These are phyloP conservation scores for Lophium mytilinum DNA, from an alignment of 495 filamentous ascomycete genomes.

Conservation along the genomic window DNA sequence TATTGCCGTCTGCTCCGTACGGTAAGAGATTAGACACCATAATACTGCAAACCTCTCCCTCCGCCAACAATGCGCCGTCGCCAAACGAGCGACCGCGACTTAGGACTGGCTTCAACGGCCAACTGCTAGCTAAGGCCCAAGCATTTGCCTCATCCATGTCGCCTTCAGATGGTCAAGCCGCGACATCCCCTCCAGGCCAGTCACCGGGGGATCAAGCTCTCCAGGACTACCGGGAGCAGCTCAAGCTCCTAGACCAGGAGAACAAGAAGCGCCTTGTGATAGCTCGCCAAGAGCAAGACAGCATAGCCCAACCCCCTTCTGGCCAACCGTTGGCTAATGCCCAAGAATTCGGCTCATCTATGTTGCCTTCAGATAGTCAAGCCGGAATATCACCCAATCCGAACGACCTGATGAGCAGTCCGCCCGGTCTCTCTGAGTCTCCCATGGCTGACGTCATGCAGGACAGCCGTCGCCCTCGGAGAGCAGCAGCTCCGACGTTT, in stretches of 20 bases:
- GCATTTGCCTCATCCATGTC: too few relatives aligned
- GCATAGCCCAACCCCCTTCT: constrained; percentile 36
- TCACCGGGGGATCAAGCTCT: constrained; percentile 80
- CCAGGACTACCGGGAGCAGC: constrained; percentile 98
- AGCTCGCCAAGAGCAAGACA: constrained; percentile 94
- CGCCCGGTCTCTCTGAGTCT: constrained; percentile 64
- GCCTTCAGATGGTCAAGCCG: too few relatives aligned
- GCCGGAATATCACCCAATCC: constrained; percentile 84
- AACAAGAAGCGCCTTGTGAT: constrained; percentile 96
- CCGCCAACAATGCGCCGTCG: constrained; percentile 81
- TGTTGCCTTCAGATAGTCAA: constrained; percentile 74
- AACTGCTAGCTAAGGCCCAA: too few relatives aligned
- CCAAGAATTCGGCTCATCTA: constrained; percentile 51
- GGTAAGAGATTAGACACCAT: too few relatives aligned
- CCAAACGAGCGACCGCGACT: constrained; percentile 81
- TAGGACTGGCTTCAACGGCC: constrained; percentile 62
- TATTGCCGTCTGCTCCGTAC: too few relatives aligned
- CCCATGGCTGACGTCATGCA: constrained; percentile 70
- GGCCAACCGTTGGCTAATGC: constrained; percentile 44
- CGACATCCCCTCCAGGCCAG: constrained; percentile 42
- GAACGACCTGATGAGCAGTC: constrained; percentile 75
- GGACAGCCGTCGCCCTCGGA: constrained; percentile 59
- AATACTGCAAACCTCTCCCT: too few relatives aligned
- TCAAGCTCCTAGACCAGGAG: constrained; percentile 97
- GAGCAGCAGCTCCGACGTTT: constrained; percentile 65